phyloP scores from a whole-genome alignment of 1,284 basidiomycete species.

The Rhizopogon parksii region DNA sequence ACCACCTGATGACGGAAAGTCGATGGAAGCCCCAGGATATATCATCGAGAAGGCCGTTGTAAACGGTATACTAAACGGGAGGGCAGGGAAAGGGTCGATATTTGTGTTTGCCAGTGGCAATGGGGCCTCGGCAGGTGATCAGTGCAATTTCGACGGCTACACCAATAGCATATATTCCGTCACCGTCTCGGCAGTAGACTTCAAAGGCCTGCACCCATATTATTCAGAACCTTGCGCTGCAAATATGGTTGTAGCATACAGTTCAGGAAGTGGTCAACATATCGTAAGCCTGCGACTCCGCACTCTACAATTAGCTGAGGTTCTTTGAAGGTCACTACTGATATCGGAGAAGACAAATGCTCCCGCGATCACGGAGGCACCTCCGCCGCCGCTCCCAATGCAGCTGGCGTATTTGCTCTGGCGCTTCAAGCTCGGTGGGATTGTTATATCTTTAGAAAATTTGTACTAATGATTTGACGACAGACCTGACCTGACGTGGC shows the following conservation, averaged over 20 bases:
- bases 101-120: constrained; percentile 99
- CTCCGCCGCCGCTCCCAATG: constrained; percentile 95
- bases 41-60: constrained; percentile 93
- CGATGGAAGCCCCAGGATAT: constrained; percentile 93
- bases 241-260: constrained; percentile 94
- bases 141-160: constrained; percentile 99
- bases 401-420: constrained; percentile 85
- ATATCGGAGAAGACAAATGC: constrained; percentile 83
- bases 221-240: constrained; percentile 98
- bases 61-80: constrained; percentile 90
- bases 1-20: constrained; percentile 89
- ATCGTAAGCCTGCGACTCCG: constrained; percentile 56
- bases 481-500: constrained; percentile 83
- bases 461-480: constrained; percentile 11
- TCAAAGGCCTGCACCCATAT: constrained; percentile 89
- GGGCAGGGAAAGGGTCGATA: constrained; percentile 85
- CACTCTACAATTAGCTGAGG: constrained; percentile 6
- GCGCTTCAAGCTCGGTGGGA: constrained; percentile 77
- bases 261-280: constrained; percentile 89
- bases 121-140: constrained; percentile 86
- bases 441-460: neutral
- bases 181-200: constrained; percentile 91
- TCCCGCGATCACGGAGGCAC: constrained; percentile 89
- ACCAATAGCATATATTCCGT: constrained; percentile 97
- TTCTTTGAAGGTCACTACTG: constrained; percentile 78